Evolutionary conservation across 495 filamentous ascomycete species (phyloP), one percentile per base, ranked within the genome.

Genomic region (Penicillium paradoxum): DNA sequence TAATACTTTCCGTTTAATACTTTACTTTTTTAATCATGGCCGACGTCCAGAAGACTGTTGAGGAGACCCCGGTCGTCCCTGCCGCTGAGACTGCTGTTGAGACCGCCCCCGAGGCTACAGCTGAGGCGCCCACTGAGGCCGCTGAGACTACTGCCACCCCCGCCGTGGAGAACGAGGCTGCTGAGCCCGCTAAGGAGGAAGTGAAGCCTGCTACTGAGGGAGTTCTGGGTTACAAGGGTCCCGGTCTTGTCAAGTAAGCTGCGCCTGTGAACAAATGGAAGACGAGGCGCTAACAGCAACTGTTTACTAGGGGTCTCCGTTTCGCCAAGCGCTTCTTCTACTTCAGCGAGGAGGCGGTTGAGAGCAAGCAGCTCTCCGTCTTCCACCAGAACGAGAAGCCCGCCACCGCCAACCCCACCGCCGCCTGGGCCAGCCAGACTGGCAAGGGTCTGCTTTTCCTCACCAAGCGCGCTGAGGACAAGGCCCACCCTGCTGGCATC

Each of bases 371-470:
- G 64, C 77, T 95, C 33, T 63, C 75, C 55, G 71, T 71, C 55
- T 97, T 88, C 76, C 80, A 95, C 63, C 84, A 85, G 72, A 84
- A 85, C 60, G 93, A 95, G 80, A 95, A 97, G 86, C 73, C 85
- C 40, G 69, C 75, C 34, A 72, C 85, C 54, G 87, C 87, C 56
- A 85, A 92, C 73, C 82, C 88, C 45, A 87, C 83, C 59, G 85
- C 83, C 60, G 86, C 93, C 37, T 95, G 95, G 87, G 89, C 91
- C 49, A 84, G 79, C 55, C 83, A 95, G 75, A 97, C 93, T 53
- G 91, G 93, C 64, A 96, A 95, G 81, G 93, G 93, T 71, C 85
- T 98, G 6, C 75, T 97, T 30, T 95, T 93, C 79, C 90, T 89
- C 72, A 83, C 84, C 70, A 97, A 97, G 85, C 82, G 87, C 60